These are phyloP conservation scores for Leishmania martiniquensis DNA, from an alignment of 208 protist species.

Conservation along the genomic window DNA sequence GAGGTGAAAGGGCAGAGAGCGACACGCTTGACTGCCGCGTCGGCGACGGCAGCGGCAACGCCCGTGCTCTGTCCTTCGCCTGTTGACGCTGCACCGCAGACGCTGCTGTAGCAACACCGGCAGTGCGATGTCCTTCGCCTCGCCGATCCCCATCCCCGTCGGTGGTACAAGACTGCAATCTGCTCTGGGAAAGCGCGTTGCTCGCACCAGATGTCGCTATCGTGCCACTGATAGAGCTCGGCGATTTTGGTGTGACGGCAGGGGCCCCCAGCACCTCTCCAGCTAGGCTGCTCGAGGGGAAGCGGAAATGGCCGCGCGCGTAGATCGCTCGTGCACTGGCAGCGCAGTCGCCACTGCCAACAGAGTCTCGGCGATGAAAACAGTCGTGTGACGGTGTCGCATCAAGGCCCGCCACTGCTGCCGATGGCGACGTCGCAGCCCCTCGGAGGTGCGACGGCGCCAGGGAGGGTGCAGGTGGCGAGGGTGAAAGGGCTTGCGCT, in stretches of 20 bases:
- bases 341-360: conserved; percentile 7
- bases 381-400: not conserved
- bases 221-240: not conserved
- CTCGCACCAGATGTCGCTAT: not conserved
- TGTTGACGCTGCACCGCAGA: not conserved
- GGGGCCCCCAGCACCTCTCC: not conserved
- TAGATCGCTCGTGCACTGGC: conserved; percentile 1
- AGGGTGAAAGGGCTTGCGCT: not conserved
- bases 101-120: conserved; percentile 1
- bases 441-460: not conserved
- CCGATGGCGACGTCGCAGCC: not conserved
- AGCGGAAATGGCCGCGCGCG: conserved; percentile 16
- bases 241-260: not conserved
- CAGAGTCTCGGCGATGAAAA: not conserved
- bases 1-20: conserved; percentile 18
- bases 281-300: conserved; percentile 4
- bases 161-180: not conserved
- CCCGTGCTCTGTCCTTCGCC: not conserved
- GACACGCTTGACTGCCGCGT: conserved; percentile 15
- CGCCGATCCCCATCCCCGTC: not conserved
- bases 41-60: not conserved
- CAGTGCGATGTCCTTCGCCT: not conserved
- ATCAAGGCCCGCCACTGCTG: not conserved
- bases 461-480: not conserved
- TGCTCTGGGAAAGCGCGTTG: not conserved